Base-by-base conservation (phyloP, 2,329 filamentous ascomycete species). In the Aaosphaeria arxii region DNA sequence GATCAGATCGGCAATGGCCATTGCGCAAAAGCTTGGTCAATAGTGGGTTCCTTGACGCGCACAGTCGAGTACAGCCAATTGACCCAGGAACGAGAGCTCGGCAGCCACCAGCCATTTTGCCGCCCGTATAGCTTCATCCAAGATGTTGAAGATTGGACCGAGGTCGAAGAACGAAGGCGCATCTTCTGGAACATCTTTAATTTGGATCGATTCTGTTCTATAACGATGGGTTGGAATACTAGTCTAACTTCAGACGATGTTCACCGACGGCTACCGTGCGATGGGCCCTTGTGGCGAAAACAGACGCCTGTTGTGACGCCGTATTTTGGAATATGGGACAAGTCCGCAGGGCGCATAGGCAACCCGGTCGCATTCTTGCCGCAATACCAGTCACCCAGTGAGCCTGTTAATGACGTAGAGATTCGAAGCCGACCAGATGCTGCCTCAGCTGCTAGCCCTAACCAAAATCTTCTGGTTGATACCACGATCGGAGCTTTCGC, bases 261-360 rank as follows among this genome's bases (percentile, higher is more conserved):
- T 0, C 57, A 59, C n/a, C 58, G 67, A n/a, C 56, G 67, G 2
- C 46, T 71, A 3, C 67, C 67, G 4, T 69, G 65, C 45, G 66
- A 70, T 53, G 67, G 67, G 1, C 61, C 57, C 1, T 44, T 67
- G 1, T 71, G 67, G 67, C 56, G 65, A 32, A 48, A 49, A 41
- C 57, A 56, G 13, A 57, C 52, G 6, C 56, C 58, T 24, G 52
- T 59, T 1, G 52, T 46, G 1, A 69, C 72, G 1, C 72, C 72
- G 0, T 74, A 67, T 45, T 75, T 75, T 52, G 73, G 72, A 5
- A 64, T 75, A 5, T 61, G 67, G 2, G 67, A 72, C 31, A 61
- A 61, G 40, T 57, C 61, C 7, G 52, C 52, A 9, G 40, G 51
- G 2, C 49, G 39, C 3, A 40, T 40, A 51, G 11, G 60, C 6